These are phyloP conservation scores for Przewalskia tangutica DNA, from an alignment of 257 asterid genomes.

Conservation along the genomic window DNA sequence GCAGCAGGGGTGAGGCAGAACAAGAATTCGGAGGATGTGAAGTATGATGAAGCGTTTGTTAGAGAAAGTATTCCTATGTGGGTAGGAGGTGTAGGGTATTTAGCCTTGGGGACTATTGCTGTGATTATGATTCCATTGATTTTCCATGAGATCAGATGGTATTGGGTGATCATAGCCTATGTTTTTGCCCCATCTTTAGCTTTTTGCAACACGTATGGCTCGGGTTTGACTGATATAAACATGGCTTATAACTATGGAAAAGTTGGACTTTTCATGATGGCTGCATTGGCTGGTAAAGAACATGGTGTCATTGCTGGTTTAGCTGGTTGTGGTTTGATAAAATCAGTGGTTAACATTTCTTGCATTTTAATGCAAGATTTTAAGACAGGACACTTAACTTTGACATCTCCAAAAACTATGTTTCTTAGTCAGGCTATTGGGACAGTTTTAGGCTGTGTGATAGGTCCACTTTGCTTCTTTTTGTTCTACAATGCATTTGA, in stretches of 20 bases:
- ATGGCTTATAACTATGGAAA: slow-evolving; percentile 72
- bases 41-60: slow-evolving; percentile 31
- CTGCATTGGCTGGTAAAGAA: slow-evolving; percentile 63
- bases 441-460: slow-evolving; percentile 53
- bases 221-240: slow-evolving; percentile 75
- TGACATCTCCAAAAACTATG: slow-evolving; percentile 62
- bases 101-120: slow-evolving; percentile 29
- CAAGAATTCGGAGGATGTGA: slow-evolving; percentile 6
- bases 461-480: slow-evolving; percentile 53
- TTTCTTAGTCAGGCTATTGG: slow-evolving; percentile 61
- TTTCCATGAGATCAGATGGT: slow-evolving; percentile 68
- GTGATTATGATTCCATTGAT: slow-evolving; percentile 42
- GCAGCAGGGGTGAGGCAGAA: slow-evolving; percentile 16
- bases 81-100: slow-evolving; percentile 44
- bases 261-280: slow-evolving; percentile 58
- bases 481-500: slow-evolving; percentile 69
- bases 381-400: slow-evolving; percentile 62
- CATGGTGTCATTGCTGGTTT: slow-evolving; percentile 70
- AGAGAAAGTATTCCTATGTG: slow-evolving; percentile 53
- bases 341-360: slow-evolving; percentile 48
- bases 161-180: slow-evolving; percentile 52
- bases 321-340: slow-evolving; percentile 64
- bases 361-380: slow-evolving; percentile 64
- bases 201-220: slow-evolving; percentile 78
- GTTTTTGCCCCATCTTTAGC: slow-evolving; percentile 51